Base-by-base conservation (phyloP, 257 asterid genomes). In the Solanum dulcamara region DNA sequence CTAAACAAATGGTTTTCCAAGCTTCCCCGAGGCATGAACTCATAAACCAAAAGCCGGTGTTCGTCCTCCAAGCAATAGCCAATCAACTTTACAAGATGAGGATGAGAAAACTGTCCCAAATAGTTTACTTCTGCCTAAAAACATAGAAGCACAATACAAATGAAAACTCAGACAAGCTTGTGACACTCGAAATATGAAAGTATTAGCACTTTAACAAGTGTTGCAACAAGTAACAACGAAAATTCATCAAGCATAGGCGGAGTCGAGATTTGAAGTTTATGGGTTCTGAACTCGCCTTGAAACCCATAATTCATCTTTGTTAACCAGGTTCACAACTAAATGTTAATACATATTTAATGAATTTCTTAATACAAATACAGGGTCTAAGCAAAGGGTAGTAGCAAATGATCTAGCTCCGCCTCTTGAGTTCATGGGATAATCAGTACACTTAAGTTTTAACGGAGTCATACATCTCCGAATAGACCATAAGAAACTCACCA, bases 401-500 rank as follows among this genome's bases (percentile, higher is more conserved):
- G 71, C 37, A 62, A 26, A 13, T 28, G 71, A 62, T 28, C 20
- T 66, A 32, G 40, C 40, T 30, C 74, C 3, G n/a, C 72, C 22
- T 14, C 38, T 64, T 64, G 20, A 24, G 81, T 74, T 14, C 57
- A 77, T 28, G 62, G 59, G 40, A 59, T 28, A 55, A 57, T 33
- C 50, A n/a, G 38, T 24, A 12, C 59, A 82, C 15, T 60, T 24
- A 35, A 30, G 84, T 33, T 50, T 51, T 5, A 53, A 53, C 10
- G 4, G 35, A 6, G 24, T 35, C 6, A 1, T 22, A 42, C 30
- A 74, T 26, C 22, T 28, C 66, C 67, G 33, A 33, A 40, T n/a
- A 18, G 37, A n/a, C 37, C 32, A 50, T 11, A 68, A 85, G 64
- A 83, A 82, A 87, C 96, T 93, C 86, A 96, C 99, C 93, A 96